Conservation (phyloP, 345 rosid species). For the Eucalyptus melliodora region DNA sequence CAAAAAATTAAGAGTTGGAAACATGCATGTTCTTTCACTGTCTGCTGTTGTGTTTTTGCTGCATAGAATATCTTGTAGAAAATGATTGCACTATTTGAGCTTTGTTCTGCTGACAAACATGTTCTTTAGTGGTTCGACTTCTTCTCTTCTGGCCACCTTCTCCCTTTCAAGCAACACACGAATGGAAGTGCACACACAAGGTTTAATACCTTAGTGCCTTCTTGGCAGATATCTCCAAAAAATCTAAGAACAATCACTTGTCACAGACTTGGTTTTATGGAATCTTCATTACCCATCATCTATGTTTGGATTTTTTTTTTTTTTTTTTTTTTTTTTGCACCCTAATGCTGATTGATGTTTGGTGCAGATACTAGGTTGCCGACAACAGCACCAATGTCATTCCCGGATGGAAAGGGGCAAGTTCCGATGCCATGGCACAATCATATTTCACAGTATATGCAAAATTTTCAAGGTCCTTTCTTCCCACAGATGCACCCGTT, state of each 20-base stretch:
- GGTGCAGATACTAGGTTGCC: conserved; percentile 26
- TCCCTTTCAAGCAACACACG: background rate
- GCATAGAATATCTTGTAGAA: background rate
- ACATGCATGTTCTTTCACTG: background rate
- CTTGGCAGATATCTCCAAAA: background rate
- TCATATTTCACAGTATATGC: conserved; percentile 68
- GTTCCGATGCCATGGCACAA: conserved; percentile 65
- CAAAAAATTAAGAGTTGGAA: background rate
- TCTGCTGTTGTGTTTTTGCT: background rate
- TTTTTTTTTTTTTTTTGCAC: background rate
- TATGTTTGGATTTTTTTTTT: background rate
- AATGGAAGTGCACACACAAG: background rate
- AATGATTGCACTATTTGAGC: background rate
- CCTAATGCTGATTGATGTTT: background rate
- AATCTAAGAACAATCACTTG: background rate
- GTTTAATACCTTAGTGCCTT: background rate
- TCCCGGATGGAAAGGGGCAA: conserved; percentile 36
- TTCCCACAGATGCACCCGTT: conserved; percentile 53
- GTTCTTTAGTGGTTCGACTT: background rate
- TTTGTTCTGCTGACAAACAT: background rate
- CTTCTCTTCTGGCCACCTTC: background rate
- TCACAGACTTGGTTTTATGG: background rate
- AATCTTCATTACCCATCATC: background rate
- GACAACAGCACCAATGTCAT: background rate
- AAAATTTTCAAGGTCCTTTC: conserved; percentile 61